Evolutionary conservation across 805 yeast species (phyloP), one percentile per base, ranked within the genome.

Genomic region (Maudiozyma bulderi): DNA sequence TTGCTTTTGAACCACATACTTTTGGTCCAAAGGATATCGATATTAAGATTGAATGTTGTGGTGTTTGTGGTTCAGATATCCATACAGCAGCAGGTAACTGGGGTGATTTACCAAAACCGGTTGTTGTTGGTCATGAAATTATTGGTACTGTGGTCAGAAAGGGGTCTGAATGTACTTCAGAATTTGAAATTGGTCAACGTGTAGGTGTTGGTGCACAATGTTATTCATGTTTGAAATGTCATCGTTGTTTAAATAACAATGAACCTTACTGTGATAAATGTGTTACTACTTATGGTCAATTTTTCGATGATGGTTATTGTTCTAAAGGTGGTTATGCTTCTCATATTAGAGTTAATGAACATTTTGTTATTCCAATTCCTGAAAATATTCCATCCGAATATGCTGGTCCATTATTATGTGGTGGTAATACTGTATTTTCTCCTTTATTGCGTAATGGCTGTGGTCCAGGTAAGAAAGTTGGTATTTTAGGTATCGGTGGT

Each of bases 161-260:
- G 40, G 95, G 93, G 47, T 56, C 71, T n/a, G 68, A 75, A 35
- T 79, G 84, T 54, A 39, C 42, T 10, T 56, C 62, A 10, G 68
- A 70, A 52, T 47, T 73, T 67, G 69, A 77, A 73, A 62, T 82
- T 15, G 95, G 95, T 48, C 82, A 86, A 55, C 73, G 87, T 54
- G 93, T 84, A 30, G 95, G 91, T 48, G 75, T 84, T 45, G 95
- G 95, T 57, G 91, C 93, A 29, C 81, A 78, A 59, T 71, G 74
- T 29, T 70, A 68, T 50, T 70, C 84, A 38, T 86, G 95, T 69
- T 65, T 73, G 48, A 68, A 75, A 13, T 86, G 95, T 68, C 59
- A 71, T 44, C 72, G 79, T 59, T 86, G 89, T 73, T 62, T 71
- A 26, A 53, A 59, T 38, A 73, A 71, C 56, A 74, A 80, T 60